Conservation (phyloP, 2,329 filamentous ascomycete genomes). For the Phyllosticta citribraziliensis region DNA sequence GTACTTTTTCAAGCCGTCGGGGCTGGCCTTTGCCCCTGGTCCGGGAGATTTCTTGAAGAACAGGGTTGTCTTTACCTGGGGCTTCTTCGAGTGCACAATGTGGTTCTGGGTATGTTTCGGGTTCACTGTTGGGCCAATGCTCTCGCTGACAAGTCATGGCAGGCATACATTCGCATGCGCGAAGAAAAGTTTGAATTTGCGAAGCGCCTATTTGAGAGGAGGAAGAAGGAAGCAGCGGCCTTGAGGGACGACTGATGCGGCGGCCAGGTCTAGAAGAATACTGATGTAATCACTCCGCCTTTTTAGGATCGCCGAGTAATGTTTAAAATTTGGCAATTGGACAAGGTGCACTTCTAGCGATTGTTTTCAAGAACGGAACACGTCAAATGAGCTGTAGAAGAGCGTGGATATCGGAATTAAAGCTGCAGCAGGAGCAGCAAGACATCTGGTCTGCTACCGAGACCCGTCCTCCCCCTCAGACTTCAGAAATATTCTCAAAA, state of each 20-base stretch:
- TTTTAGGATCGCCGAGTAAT: neutral
- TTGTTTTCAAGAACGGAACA: no score
- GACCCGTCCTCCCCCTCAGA: no score
- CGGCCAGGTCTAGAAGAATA: neutral
- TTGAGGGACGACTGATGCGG: neutral
- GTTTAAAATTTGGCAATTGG: no score
- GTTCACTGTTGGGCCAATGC: neutral
- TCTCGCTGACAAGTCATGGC: slow-evolving; percentile 4
- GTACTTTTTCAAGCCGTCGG: slow-evolving; percentile 45
- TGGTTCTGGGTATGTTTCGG: slow-evolving; percentile 68
- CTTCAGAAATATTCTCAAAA: no score
- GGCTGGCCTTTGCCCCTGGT: slow-evolving; percentile 24
- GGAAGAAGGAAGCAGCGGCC: slow-evolving; percentile 20
- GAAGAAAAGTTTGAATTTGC: slow-evolving; percentile 26
- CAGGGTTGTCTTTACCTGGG: slow-evolving; percentile 73
- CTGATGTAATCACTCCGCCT: neutral
- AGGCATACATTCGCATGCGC: slow-evolving; percentile 26
- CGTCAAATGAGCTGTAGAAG: no score
- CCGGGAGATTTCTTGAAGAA: slow-evolving; percentile 52
- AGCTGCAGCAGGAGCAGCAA: no score
- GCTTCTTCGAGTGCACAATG: slow-evolving; percentile 69
- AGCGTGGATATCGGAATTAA: no score
- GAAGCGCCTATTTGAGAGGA: slow-evolving; percentile 21
- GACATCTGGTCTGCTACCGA: no score
- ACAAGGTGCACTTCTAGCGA: no score